phyloP scores from a whole-genome alignment of 805 yeast genomes.

The Spencermartinsiella europaea region DNA sequence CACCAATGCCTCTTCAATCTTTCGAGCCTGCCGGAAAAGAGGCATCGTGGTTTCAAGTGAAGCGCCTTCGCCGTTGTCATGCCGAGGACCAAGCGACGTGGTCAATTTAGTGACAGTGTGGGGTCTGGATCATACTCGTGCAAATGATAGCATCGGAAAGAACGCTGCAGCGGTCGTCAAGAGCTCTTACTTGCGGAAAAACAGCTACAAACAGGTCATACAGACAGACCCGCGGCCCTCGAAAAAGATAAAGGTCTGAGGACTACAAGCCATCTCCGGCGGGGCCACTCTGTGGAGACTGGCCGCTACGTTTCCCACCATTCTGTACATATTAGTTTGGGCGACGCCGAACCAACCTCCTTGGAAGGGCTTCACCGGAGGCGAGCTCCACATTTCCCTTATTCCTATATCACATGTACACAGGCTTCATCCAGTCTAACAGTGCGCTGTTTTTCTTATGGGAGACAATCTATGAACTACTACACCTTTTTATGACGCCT shows the following conservation, averaged over 20 bases:
- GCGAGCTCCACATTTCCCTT: too few species aligned
- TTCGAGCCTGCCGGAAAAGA: constrained; percentile 74
- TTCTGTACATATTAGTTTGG: too few species aligned
- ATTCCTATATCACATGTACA: too few species aligned
- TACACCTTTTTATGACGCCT: not conserved
- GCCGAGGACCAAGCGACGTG: constrained; percentile 67
- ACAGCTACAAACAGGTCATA: constrained; percentile 70
- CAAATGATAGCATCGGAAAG: constrained; percentile 53
- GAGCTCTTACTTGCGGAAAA: constrained; percentile 67
- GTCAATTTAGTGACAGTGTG: constrained; percentile 58
- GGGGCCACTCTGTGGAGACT: too few species aligned
- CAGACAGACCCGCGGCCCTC: constrained; percentile 1
- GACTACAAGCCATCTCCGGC: too few species aligned
- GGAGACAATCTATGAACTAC: too few species aligned
- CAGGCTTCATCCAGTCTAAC: too few species aligned
- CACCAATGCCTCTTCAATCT: constrained; percentile 64
- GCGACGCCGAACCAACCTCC: too few species aligned
- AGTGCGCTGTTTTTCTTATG: too few species aligned
- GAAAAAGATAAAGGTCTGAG: constrained; percentile 6
- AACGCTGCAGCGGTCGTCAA: constrained; percentile 61
- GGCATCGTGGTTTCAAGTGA: constrained; percentile 82
- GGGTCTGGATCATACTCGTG: constrained; percentile 63
- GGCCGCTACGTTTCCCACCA: too few species aligned
- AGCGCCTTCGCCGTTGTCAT: constrained; percentile 45
- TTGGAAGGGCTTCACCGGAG: too few species aligned